Evolutionary conservation across 2,329 filamentous ascomycete species (phyloP), one percentile per base, ranked within the genome.

Genomic region (Metarhizium humberi): DNA sequence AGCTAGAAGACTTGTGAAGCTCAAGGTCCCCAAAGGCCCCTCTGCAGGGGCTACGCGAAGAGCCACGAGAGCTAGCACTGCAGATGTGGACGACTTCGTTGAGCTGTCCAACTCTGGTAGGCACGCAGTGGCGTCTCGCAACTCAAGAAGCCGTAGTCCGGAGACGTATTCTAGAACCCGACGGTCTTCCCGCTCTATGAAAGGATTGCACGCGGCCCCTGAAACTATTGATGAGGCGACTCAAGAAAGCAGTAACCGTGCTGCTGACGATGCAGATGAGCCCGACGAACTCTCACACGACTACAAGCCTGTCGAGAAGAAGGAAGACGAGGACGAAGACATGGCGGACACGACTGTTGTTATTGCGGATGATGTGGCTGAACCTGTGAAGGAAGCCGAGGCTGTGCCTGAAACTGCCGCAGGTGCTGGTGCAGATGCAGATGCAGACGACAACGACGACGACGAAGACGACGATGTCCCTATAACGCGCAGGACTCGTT

Each of bases 41-140:
- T 56, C 58, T 4, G 60, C 59, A 29, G 63, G 56, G 36, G 62
- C 62, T 2, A 73, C 74, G 43, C 73, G 80, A 38, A 72, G 79
- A 61, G 64, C 70, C 10, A 83, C 81, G 11, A 71, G 81, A 36
- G 79, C 78, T 16, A 75, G 70, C 54, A 81, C 80, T 3, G 80
- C 78, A 48, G 80, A 83, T 50, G 72, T 73, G 0, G 79, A 82
- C 47, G 72, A 77, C 4, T 74, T 84, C 6, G 66, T 84, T 4
- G 80, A 85, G 62, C 70, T 86, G 14, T 79, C 82, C 6, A 79
- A 75, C 61, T 85, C 82, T 7, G 83, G 82, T n/a, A 77, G 74
- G 55, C 82, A 86, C 59, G 77, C 75, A 20, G 73, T 74, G 45
- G 65, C 73, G 2, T 73, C 78, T 43, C 71, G 71, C 18, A 76